These are phyloP conservation scores for Torulaspora franciscae DNA, from an alignment of 805 yeast genomes.

Conservation along the genomic window DNA sequence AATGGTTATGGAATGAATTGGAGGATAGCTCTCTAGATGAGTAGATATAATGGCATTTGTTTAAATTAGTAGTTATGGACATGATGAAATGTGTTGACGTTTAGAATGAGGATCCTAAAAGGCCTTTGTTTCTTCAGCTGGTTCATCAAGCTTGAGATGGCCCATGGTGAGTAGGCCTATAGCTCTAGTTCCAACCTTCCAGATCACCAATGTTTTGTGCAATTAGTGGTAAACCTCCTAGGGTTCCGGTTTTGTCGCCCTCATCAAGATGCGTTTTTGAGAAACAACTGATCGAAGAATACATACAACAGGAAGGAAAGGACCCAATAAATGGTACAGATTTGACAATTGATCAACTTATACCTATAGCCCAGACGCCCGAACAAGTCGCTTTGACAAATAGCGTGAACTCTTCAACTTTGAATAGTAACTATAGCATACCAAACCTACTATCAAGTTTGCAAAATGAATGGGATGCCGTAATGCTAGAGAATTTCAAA, in stretches of 20 bases:
- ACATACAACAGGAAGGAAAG: constrained; percentile 55
- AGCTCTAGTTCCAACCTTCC: too few species aligned
- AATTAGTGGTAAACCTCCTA: constrained; percentile 66
- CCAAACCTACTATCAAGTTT: constrained; percentile 71
- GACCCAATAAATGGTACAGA: constrained; percentile 76
- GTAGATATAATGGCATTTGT: neutral
- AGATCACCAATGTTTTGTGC: constrained; percentile 32
- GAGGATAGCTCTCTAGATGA: constrained; percentile 37
- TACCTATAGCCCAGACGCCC: constrained; percentile 38
- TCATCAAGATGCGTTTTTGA: constrained; percentile 71
- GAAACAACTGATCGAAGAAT: constrained; percentile 50
- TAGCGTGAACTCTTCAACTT: constrained; percentile 42
- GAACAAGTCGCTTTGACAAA: constrained; percentile 27
- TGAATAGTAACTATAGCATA: constrained; percentile 44
- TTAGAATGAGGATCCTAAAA: neutral
- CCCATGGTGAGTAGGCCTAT: neutral
- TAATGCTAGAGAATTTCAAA: constrained; percentile 73
- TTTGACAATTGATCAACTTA: constrained; percentile 52
- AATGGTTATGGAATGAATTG: constrained; percentile 64
- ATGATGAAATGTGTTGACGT: neutral
- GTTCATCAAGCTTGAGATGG: neutral
- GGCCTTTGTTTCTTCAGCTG: neutral
- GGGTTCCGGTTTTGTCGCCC: constrained; percentile 72
- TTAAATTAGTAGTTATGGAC: neutral
- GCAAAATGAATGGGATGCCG: constrained; percentile 87